Conservation (phyloP, 1,284 basidiomycete species). For the Thecaphora frezii region DNA sequence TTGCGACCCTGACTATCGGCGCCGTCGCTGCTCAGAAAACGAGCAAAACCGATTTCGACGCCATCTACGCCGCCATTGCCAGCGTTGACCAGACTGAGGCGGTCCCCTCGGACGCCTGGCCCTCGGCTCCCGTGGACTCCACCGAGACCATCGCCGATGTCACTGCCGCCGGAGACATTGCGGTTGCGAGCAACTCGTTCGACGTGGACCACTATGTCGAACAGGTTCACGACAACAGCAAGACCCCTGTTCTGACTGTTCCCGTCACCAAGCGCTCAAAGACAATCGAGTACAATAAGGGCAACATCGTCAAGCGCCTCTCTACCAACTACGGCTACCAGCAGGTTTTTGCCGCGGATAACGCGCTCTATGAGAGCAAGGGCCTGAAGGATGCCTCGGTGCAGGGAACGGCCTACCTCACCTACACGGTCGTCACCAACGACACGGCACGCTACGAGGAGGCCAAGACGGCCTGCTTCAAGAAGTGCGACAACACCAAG, state of each 20-base stretch:
- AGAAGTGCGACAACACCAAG: slow-evolving; percentile 16
- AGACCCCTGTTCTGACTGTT: background rate
- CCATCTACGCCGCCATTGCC: background rate
- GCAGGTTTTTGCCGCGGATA: slow-evolving; percentile 16
- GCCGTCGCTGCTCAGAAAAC: background rate
- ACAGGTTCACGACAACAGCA: background rate
- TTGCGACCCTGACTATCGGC: background rate
- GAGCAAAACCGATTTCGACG: background rate
- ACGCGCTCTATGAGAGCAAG: slow-evolving; percentile 19
- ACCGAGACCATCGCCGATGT: background rate
- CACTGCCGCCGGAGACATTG: background rate
- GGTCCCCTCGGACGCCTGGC: background rate
- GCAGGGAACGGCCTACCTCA: slow-evolving; percentile 32
- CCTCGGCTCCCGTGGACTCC: background rate
- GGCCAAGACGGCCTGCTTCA: slow-evolving; percentile 11
- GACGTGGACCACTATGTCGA: background rate
- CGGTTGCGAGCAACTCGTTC: background rate
- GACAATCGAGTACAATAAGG: background rate
- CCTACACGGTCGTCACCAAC: slow-evolving; percentile 20
- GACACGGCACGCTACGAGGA: too few relatives aligned
- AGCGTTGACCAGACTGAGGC: background rate
- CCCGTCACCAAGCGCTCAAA: too few relatives aligned
- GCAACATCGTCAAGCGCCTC: background rate
- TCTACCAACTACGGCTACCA: slow-evolving; percentile 9
- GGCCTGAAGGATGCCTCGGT: slow-evolving; percentile 20